These are phyloP conservation scores for Boechera stricta DNA, from an alignment of 345 rosid species.

Conservation along the genomic window DNA sequence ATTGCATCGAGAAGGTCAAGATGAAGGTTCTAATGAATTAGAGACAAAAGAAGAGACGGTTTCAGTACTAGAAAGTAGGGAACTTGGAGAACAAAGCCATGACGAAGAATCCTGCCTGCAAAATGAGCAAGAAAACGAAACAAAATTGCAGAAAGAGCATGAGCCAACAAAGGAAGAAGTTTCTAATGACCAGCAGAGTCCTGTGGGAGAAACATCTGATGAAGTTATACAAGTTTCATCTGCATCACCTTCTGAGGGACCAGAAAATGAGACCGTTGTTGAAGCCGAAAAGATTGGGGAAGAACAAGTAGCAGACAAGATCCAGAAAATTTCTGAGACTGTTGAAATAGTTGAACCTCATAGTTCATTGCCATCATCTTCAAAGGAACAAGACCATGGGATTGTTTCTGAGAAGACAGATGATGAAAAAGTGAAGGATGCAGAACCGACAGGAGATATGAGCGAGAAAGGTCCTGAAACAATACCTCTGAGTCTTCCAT, in stretches of 20 bases:
- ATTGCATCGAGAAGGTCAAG: conserved; percentile 23
- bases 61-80: conserved; percentile 16
- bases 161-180: conserved; percentile 16
- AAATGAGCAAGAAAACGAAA: conserved; percentile 21
- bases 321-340: conserved; percentile 4
- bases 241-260: conserved; percentile 8
- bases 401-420: conserved; percentile 18
- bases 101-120: conserved; percentile 20
- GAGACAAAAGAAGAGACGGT: conserved; percentile 25
- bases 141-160: conserved; percentile 17
- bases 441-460: conserved; percentile 8
- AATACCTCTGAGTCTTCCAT: conserved; percentile 18
- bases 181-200: conserved; percentile 22
- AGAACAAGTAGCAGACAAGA: conserved; percentile 33
- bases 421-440: background rate
- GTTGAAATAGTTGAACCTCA: background rate
- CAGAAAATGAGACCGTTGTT: background rate
- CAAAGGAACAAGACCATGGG: conserved; percentile 9
- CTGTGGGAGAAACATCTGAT: conserved; percentile 16
- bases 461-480: conserved; percentile 11
- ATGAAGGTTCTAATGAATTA: conserved; percentile 1
- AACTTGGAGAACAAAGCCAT: background rate
- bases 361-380: conserved; percentile 13
- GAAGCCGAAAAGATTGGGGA: conserved; percentile 11
- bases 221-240: conserved; percentile 16